Conservation (phyloP, 176 grass and related monocot species). For the Secale cereale region DNA sequence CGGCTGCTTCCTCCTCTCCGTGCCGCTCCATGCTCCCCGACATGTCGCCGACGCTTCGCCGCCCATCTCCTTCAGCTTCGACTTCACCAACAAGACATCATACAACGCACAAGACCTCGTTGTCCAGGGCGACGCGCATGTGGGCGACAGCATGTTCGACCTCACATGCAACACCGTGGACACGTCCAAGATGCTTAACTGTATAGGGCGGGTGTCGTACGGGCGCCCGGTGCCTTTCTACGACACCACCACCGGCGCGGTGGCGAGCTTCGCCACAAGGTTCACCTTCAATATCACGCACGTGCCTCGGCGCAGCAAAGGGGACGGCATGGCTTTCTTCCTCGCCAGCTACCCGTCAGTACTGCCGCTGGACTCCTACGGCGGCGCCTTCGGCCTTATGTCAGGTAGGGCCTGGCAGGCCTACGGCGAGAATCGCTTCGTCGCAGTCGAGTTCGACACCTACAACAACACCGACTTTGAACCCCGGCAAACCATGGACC, state of each 20-base stretch:
- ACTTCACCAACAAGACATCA: not conserved
- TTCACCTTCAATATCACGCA: not conserved
- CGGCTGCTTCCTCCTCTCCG: not conserved
- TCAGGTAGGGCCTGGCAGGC: not conserved
- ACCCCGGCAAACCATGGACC: not conserved
- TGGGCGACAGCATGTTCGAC: not conserved
- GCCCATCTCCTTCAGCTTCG: not conserved
- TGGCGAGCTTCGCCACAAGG: not conserved
- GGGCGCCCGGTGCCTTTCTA: not conserved
- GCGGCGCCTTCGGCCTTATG: not conserved
- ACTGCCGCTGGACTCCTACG: not conserved
- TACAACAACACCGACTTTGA: not conserved
- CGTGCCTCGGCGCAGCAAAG: not conserved
- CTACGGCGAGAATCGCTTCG: not conserved
- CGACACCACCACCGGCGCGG: not conserved
- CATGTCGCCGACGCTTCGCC: not conserved
- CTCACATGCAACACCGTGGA: not conserved
- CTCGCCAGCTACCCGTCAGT: not conserved
- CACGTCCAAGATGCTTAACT: not conserved
- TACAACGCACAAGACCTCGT: not conserved
- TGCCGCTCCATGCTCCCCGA: not conserved
- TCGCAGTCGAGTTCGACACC: not conserved
- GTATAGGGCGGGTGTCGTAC: not conserved
- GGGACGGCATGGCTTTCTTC: not conserved
- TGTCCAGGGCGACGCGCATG: not conserved